A percentile compares a stretch with the other conserved stretches of the same genome.
Evolutionary conservation across 179 eudicot genomes (phyloP).

Genomic region (Beta macrorhiza): DNA sequence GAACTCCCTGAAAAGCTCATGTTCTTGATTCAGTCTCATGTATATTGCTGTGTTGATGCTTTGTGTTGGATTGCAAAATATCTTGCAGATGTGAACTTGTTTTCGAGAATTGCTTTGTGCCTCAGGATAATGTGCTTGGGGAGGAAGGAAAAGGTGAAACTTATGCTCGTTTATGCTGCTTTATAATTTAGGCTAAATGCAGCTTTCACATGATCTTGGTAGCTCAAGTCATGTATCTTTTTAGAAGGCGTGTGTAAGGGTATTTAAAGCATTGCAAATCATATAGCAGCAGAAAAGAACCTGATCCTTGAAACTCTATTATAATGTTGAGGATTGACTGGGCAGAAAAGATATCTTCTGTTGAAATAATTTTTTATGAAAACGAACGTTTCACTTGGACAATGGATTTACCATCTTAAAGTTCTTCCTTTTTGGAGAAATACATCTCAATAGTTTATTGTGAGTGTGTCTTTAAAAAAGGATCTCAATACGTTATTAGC

Average conservation of each 20-base stretch:
- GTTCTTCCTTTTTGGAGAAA: background rate
- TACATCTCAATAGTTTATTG: no score
- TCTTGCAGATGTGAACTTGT: slow-evolving; percentile 95
- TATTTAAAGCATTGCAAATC: background rate
- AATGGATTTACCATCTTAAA: background rate
- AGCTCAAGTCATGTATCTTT: background rate
- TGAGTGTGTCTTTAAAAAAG: no score
- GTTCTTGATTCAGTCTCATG: background rate
- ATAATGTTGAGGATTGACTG: background rate
- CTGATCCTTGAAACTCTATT: background rate
- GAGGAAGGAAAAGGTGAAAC: slow-evolving; percentile 85
- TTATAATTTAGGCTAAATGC: background rate
- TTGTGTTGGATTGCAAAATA: background rate
- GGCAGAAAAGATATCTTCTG: background rate
- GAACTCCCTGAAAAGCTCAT: slow-evolving; percentile 19
- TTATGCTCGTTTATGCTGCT: slow-evolving; percentile 1
- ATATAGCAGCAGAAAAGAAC: background rate
- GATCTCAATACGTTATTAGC: no score
- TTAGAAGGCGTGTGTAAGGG: background rate
- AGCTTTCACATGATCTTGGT: background rate
- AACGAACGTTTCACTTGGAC: background rate
- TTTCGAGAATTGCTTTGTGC: slow-evolving; percentile 96
- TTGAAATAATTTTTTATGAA: no score
- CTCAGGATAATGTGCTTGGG: slow-evolving; percentile 81
- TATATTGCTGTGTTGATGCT: background rate